Evolutionary conservation across 2,329 filamentous ascomycete species (phyloP), one percentile per base, ranked within the genome.

Genomic region (Aspergillus fijiensis): DNA sequence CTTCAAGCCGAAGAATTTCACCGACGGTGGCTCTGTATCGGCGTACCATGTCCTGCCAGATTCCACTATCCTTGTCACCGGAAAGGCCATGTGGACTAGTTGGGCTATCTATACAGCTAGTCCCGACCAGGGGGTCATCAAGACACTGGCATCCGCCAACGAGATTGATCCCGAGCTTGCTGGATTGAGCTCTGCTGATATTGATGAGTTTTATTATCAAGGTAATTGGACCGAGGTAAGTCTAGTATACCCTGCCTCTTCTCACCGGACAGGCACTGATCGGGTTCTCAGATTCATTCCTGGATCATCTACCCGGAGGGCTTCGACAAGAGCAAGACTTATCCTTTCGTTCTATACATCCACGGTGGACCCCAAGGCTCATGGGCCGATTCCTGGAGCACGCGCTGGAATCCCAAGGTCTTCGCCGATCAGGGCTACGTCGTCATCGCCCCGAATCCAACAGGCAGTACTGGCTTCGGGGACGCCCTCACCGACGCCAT

Each of bases 401-500:
- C 88, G 2, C 82, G 92, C 19, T 96, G 92, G 92, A 96, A 96
- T 72, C 89, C 90, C 1, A 90, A 90, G 61, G 84, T 94, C 10
- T 96, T 92, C 71, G 91, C 92, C 3, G 91, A 96, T 73, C 90
- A 94, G 76, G 92, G 92, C 50, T 96, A 95, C 71, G 84, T 96
- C 3, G 90, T 89, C 23, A 86, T 96, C 51, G 84, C 87, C 53
- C 90, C 91, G 10, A 96, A 96, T 72, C 90, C 90, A 9, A 95
- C 91, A 0, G 92, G 92, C 19, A 90, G 87, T 69, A 92, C 90
- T 5, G 89, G 91, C 3, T 96, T 92, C 69, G 92, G 92, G 5
- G 89, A 94, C 77, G 83, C 84, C 33, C 85, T 94, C 58, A 86
- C 87, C 33, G 87, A 96, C 71, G 89, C 86, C 0, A 96, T 97